A percentile compares a stretch with the other conserved stretches of the same genome.
phyloP scores from a whole-genome alignment of 805 yeast genomes.

The Candida silvicultrix region DNA sequence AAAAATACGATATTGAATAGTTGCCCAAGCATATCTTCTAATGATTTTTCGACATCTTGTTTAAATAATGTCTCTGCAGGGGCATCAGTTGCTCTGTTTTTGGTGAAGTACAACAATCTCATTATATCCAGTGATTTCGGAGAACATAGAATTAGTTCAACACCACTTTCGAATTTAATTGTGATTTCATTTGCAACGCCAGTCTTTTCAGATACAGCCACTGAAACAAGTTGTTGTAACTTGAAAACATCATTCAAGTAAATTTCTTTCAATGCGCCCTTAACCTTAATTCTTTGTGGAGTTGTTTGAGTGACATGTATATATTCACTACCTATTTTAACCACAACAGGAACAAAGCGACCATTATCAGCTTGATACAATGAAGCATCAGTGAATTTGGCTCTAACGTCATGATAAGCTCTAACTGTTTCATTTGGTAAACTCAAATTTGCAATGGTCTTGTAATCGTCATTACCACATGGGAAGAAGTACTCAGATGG shows the following conservation, averaged over 20 bases:
- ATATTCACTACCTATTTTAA: constrained; percentile 66
- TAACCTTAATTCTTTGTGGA: constrained; percentile 33
- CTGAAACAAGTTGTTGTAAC: constrained; percentile 33
- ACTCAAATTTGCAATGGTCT: constrained; percentile 37
- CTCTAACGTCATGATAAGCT: constrained; percentile 43
- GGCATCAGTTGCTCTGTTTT: constrained; percentile 40
- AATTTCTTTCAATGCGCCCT: constrained; percentile 29
- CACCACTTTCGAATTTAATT: constrained; percentile 30
- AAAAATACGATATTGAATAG: constrained; percentile 59
- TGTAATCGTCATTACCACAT: constrained; percentile 40
- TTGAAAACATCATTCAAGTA: constrained; percentile 37
- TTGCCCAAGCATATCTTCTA: constrained; percentile 47
- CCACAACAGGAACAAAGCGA: constrained; percentile 51
- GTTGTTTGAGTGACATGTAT: constrained; percentile 48
- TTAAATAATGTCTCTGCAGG: constrained; percentile 5
- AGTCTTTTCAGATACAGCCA: constrained; percentile 34
- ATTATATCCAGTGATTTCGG: constrained; percentile 57
- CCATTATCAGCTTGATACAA: constrained; percentile 41
- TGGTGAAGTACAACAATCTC: constrained; percentile 61
- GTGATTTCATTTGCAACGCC: constrained; percentile 47
- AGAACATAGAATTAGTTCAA: constrained; percentile 36
- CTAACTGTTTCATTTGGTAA: constrained; percentile 35
- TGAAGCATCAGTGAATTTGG: constrained; percentile 44
- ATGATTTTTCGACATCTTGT: constrained; percentile 16
- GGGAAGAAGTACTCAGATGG: constrained; percentile 32